Conservation (phyloP, 176 grass and related monocot species). For the Phragmites australis region DNA sequence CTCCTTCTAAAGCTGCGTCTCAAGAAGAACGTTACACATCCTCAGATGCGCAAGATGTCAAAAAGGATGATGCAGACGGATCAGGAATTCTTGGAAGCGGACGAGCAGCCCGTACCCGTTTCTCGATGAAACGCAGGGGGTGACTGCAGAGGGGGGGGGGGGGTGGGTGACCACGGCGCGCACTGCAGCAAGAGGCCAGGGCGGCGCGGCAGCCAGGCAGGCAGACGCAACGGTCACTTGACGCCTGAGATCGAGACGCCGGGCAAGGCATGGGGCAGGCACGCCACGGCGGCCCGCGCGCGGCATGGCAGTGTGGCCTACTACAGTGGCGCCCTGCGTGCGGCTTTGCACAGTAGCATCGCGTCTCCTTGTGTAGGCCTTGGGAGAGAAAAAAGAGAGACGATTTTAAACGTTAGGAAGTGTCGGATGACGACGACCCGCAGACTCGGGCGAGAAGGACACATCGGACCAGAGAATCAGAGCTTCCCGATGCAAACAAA, state of each 20-base stretch:
- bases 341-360: neutral
- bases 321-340: neutral
- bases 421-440: neutral
- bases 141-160: too few species aligned
- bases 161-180: slow-evolving; percentile 9
- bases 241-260: too few species aligned
- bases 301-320: neutral
- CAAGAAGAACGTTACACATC: neutral
- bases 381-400: neutral
- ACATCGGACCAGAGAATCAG: slow-evolving; percentile 7
- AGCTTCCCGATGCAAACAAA: slow-evolving; percentile 22
- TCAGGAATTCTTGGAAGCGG: neutral
- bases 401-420: slow-evolving; percentile 37
- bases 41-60: neutral
- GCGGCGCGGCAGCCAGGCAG: too few species aligned
- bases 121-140: neutral
- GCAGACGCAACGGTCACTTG: slow-evolving; percentile 36
- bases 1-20: neutral
- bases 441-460: slow-evolving; percentile 31
- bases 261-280: too few species aligned
- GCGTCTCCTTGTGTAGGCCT: neutral
- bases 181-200: neutral
- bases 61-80: neutral
- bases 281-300: too few species aligned
- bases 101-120: neutral